phyloP scores from a whole-genome alignment of 2,329 filamentous ascomycete species.

The Aspergillus arachidicola region DNA sequence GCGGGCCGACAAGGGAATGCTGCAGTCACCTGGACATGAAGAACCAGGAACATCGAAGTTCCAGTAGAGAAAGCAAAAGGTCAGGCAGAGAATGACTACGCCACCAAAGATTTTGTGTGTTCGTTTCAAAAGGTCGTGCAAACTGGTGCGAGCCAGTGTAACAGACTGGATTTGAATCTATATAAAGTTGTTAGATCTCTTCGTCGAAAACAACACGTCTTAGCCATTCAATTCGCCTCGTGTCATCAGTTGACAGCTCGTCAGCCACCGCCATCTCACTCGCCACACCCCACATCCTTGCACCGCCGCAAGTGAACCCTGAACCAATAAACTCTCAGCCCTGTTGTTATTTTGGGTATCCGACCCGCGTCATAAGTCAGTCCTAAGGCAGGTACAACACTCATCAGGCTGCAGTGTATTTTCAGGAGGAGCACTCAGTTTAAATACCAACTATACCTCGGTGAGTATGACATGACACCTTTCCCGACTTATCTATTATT shows the following conservation, averaged over 20 bases:
- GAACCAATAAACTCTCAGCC: conserved; percentile 21
- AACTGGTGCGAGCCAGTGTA: neutral
- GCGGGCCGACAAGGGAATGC: neutral
- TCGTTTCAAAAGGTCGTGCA: neutral
- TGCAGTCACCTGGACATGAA: conserved; percentile 15
- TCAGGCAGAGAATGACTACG: conserved; percentile 21
- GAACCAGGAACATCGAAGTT: conserved; percentile 7
- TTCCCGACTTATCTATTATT: conserved; percentile 7
- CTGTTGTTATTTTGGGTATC: conserved; percentile 25
- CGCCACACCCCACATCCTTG: conserved; percentile 17
- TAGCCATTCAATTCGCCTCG: too few relatives aligned
- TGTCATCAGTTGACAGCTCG: neutral
- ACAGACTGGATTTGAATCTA: neutral
- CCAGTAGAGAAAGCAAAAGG: conserved; percentile 6
- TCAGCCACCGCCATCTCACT: conserved; percentile 12
- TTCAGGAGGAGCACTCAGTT: neutral
- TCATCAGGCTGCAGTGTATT: conserved; percentile 27
- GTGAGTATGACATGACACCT: conserved; percentile 18
- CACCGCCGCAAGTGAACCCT: conserved; percentile 17
- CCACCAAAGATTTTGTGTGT: conserved; percentile 8
- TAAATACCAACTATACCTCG: neutral
- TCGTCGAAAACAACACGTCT: neutral
- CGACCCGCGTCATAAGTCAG: neutral
- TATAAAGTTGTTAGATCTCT: conserved; percentile 4
- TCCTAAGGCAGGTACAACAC: conserved; percentile 22